phyloP scores from a whole-genome alignment of 768 basidiomycete genomes.

The Filobasidium floriforme region DNA sequence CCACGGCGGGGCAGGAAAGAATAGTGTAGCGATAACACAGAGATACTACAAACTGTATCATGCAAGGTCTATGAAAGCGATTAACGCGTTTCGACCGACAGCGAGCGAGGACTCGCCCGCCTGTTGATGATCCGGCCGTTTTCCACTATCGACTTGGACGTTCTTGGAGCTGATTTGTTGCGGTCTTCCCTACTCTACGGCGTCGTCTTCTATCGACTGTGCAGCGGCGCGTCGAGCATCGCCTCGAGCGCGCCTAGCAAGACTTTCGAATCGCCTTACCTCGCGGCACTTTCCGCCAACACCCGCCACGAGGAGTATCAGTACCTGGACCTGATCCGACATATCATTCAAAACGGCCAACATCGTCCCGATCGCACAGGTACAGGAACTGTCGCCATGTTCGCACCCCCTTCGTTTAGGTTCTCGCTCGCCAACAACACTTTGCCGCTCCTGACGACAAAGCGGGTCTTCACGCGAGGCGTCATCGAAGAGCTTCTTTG shows the following conservation, averaged over 20 bases:
- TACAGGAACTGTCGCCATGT: slow-evolving; percentile 83
- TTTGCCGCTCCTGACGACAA: slow-evolving; percentile 87
- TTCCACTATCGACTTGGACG: too few species aligned
- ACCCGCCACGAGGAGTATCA: slow-evolving; percentile 63
- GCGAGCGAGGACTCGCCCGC: too few species aligned
- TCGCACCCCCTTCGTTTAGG: slow-evolving; percentile 80
- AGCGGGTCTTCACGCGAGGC: slow-evolving; percentile 83
- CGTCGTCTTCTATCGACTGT: too few species aligned
- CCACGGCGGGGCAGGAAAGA: not conserved
- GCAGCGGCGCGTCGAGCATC: too few species aligned
- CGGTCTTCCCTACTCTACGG: too few species aligned
- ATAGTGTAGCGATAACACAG: not conserved
- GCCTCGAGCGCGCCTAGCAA: too few species aligned
- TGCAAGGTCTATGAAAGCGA: too few species aligned
- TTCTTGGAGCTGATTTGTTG: too few species aligned
- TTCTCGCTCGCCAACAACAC: slow-evolving; percentile 67
- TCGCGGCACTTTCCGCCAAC: not conserved
- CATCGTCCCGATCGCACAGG: slow-evolving; percentile 83
- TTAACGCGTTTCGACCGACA: too few species aligned
- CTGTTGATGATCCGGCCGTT: too few species aligned
- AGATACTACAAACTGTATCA: too few species aligned
- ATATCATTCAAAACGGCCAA: slow-evolving; percentile 69
- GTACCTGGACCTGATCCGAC: slow-evolving; percentile 73
- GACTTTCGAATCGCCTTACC: not conserved
- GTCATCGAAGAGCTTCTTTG: slow-evolving; percentile 91